phyloP scores from a whole-genome alignment of 352 stramenopile genomes.

The Globisporangium camurandrum region DNA sequence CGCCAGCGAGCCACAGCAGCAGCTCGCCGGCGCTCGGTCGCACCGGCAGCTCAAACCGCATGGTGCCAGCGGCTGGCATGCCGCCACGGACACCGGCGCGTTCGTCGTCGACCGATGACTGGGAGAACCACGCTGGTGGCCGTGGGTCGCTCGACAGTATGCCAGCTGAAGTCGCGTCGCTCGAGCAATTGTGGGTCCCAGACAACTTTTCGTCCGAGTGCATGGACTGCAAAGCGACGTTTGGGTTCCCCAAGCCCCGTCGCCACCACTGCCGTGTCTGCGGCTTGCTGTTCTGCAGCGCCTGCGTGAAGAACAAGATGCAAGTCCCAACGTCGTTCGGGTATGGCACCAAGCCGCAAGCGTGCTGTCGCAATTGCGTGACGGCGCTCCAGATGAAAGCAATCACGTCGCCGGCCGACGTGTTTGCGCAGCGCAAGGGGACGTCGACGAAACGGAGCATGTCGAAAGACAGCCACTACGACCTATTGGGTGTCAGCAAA shows the following conservation, averaged over 20 bases:
- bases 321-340: constrained; percentile 70
- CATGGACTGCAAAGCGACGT: constrained; percentile 82
- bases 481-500: constrained; percentile 59
- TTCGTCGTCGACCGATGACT: constrained; percentile 14
- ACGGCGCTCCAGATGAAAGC: constrained; percentile 80
- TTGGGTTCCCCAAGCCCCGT: constrained; percentile 74
- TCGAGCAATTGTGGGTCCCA: constrained; percentile 83
- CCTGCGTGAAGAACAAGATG: constrained; percentile 84
- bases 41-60: constrained; percentile 12
- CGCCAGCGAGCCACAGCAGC: constrained; percentile 1
- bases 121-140: constrained; percentile 8
- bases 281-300: constrained; percentile 71
- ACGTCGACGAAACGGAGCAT: constrained; percentile 29
- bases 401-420: constrained; percentile 78
- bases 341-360: constrained; percentile 65
- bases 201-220: constrained; percentile 84
- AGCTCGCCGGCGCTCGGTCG: constrained; percentile 4
- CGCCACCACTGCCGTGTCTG: constrained; percentile 84
- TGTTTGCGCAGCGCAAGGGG: constrained; percentile 76
- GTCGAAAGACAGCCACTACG: constrained; percentile 50
- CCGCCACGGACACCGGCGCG: constrained; percentile 10
- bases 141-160: constrained; percentile 48
- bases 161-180: constrained; percentile 48
- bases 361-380: constrained; percentile 78
- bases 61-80: constrained; percentile 5